These are phyloP conservation scores for Cylindricascospora bacillispora DNA, from an alignment of 1,139 yeast species.

Conservation along the genomic window DNA sequence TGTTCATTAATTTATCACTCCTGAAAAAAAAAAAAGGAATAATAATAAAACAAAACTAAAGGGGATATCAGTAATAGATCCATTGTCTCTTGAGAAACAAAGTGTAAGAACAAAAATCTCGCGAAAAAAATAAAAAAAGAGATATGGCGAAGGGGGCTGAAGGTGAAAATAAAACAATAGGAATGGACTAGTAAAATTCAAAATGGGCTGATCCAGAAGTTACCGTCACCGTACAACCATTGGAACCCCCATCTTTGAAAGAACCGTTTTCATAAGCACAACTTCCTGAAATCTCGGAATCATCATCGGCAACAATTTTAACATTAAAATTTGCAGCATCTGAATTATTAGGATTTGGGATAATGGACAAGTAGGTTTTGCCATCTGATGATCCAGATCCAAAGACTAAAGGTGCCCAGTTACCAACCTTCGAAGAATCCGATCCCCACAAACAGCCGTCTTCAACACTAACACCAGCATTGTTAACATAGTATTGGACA, in stretches of 20 bases:
- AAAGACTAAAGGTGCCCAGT: conserved; percentile 95
- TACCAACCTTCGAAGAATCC: conserved; percentile 69
- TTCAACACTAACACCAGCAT: conserved; percentile 80
- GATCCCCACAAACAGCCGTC: conserved; percentile 95
- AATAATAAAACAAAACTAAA: no score
- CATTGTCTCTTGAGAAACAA: no score
- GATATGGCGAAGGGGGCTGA: neutral
- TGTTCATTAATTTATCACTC: no score
- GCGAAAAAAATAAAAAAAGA: neutral
- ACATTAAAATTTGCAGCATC: conserved; percentile 71
- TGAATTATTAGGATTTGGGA: conserved; percentile 87
- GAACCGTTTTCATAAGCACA: conserved; percentile 73
- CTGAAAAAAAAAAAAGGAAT: no score
- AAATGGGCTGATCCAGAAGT: conserved; percentile 57
- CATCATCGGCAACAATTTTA: conserved; percentile 67
- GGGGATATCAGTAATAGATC: no score
- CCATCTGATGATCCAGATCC: conserved; percentile 85
- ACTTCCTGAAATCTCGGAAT: conserved; percentile 52
- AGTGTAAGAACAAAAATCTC: no score
- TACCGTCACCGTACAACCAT: conserved; percentile 90
- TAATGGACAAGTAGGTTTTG: conserved; percentile 72
- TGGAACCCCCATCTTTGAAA: conserved; percentile 46
- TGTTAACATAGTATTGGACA: conserved; percentile 92
- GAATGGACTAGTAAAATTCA: conserved; percentile 19
- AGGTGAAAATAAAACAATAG: neutral